Percentiles rank a stretch among this genome's conserved stretches.
Conservation (phyloP, 108 stramenopile species). For the Discostella stelligeroides region DNA sequence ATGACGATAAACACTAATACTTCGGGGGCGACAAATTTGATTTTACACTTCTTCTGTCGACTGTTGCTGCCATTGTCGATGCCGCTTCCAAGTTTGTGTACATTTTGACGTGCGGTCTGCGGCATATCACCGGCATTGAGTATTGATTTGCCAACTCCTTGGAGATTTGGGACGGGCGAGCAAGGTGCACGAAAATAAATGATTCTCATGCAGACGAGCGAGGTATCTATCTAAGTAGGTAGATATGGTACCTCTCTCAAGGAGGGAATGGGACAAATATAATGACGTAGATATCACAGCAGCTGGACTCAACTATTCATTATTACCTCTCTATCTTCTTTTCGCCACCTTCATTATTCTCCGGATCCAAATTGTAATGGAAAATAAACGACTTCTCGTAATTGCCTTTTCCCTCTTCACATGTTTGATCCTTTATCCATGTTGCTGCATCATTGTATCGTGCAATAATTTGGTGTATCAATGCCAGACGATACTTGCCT, state of each 20-base stretch:
- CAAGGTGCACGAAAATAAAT: too few relatives aligned
- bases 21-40: constrained; percentile 7
- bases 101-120: constrained; percentile 8
- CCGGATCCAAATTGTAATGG: constrained; percentile 50
- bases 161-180: too few relatives aligned
- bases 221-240: too few relatives aligned
- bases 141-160: too few relatives aligned
- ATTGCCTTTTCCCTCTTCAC: constrained; percentile 60
- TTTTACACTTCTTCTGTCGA: constrained; percentile 2
- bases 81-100: neutral
- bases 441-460: constrained; percentile 75
- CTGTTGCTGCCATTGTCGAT: neutral
- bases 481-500: constrained; percentile 74
- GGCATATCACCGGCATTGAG: neutral
- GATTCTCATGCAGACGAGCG: too few relatives aligned
- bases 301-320: neutral
- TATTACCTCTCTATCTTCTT: constrained; percentile 37
- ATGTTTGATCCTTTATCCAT: constrained; percentile 75
- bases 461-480: constrained; percentile 69
- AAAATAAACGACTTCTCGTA: constrained; percentile 68
- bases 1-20: neutral
- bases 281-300: too few relatives aligned
- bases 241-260: too few relatives aligned
- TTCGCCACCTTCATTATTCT: constrained; percentile 46
- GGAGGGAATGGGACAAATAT: too few relatives aligned